phyloP scores from a whole-genome alignment of 2,329 filamentous ascomycete species.

The Aureobasidium melanogenum region DNA sequence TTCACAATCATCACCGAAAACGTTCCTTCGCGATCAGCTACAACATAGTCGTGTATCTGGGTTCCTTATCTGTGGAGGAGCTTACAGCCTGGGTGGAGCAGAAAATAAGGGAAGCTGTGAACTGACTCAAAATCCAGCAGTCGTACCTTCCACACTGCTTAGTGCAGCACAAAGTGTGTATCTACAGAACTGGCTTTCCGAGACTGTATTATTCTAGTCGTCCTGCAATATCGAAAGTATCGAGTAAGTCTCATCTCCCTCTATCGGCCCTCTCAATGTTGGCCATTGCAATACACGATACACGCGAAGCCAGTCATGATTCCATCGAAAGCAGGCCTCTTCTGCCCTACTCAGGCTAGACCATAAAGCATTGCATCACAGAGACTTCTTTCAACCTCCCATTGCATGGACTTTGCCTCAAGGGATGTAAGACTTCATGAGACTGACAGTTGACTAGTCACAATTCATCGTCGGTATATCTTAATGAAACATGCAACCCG shows the following conservation, averaged over 20 bases:
- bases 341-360: too few relatives aligned
- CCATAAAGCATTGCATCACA: not conserved
- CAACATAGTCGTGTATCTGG: too few relatives aligned
- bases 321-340: not conserved
- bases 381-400: not conserved
- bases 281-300: not conserved
- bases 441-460: not conserved
- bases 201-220: not conserved
- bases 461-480: not conserved
- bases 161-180: not conserved
- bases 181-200: not conserved
- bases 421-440: not conserved
- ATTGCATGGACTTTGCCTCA: not conserved
- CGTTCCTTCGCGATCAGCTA: not conserved
- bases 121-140: not conserved
- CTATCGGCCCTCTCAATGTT: not conserved
- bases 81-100: not conserved
- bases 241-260: not conserved
- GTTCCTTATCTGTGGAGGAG: not conserved
- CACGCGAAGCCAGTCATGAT: not conserved
- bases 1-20: too few relatives aligned
- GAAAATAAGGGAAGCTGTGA: not conserved
- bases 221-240: not conserved
- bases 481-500: not conserved
- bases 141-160: not conserved